phyloP scores from a whole-genome alignment of 345 rosid genomes.

The Sisymbrium altissimum region DNA sequence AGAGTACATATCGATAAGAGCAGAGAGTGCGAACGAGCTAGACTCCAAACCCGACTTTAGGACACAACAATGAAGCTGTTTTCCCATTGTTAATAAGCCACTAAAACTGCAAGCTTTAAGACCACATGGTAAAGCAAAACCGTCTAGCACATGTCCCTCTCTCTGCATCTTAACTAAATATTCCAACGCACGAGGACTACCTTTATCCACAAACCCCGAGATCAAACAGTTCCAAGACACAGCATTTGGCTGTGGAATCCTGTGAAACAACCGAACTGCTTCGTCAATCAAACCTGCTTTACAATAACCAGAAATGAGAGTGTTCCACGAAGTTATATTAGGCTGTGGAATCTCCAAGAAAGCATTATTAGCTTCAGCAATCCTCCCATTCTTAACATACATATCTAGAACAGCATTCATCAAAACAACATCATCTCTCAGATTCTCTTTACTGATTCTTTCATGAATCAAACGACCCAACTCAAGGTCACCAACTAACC shows the following conservation, averaged over 20 bases:
- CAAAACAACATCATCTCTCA: constrained; percentile 51
- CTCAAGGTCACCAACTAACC: constrained; percentile 51
- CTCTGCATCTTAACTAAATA: constrained; percentile 55
- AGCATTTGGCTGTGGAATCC: constrained; percentile 44
- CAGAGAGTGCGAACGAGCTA: constrained; percentile 51
- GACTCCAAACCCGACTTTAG: constrained; percentile 51
- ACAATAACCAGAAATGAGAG: constrained; percentile 63
- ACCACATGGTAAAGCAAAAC: constrained; percentile 62
- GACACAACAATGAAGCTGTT: constrained; percentile 55
- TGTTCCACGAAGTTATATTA: constrained; percentile 67
- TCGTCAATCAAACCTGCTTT: constrained; percentile 54
- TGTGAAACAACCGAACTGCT: constrained; percentile 51
- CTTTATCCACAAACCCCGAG: constrained; percentile 58
- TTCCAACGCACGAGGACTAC: constrained; percentile 47
- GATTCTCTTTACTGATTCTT: constrained; percentile 34
- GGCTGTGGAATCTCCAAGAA: constrained; percentile 39
- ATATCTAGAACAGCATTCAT: constrained; percentile 70
- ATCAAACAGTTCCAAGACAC: constrained; percentile 72
- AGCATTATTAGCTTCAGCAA: constrained; percentile 47
- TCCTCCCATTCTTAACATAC: constrained; percentile 65
- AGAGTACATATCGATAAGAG: constrained; percentile 71
- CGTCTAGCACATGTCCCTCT: constrained; percentile 55
- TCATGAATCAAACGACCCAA: constrained; percentile 52
- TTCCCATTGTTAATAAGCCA: constrained; percentile 45
- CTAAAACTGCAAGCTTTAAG: constrained; percentile 50